Percentiles rank a stretch among this genome's conserved stretches.
These are phyloP conservation scores for Crithidia sp. DNA, from an alignment of 208 protist genomes.

Conservation along the genomic window DNA sequence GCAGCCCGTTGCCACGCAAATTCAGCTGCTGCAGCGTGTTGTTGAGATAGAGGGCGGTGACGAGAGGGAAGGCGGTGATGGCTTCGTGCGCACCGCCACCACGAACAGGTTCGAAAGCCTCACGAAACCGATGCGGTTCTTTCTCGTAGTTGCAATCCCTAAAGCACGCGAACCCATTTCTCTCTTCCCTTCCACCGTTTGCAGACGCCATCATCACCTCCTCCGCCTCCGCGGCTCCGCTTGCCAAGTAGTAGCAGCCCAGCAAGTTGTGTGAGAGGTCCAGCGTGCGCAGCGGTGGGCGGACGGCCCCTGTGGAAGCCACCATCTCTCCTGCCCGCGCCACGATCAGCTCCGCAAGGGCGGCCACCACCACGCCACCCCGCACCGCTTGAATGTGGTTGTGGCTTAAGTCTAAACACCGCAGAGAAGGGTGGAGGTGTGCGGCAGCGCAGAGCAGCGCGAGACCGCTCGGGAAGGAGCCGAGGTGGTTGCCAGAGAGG, in stretches of 20 bases:
- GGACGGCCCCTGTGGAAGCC: conserved; percentile 14
- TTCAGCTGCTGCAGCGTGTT: conserved; percentile 48
- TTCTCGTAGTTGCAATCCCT: background rate
- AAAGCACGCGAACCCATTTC: background rate
- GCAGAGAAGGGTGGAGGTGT: conserved; percentile 40
- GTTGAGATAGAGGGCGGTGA: conserved; percentile 65
- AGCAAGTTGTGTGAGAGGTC: conserved; percentile 40
- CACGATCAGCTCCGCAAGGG: conserved; percentile 62
- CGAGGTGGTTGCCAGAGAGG: conserved; percentile 59
- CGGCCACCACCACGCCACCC: conserved; percentile 26
- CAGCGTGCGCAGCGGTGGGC: conserved; percentile 17
- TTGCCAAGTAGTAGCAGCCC: conserved; percentile 20
- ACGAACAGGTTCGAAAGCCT: background rate
- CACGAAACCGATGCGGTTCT: background rate
- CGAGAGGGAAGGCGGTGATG: conserved; percentile 42
- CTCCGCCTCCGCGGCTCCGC: background rate
- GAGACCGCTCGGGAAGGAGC: conserved; percentile 29
- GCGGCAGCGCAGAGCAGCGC: conserved; percentile 39
- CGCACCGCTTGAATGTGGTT: conserved; percentile 52
- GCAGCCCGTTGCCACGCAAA: conserved; percentile 48
- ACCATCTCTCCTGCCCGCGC: background rate
- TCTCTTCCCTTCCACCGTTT: background rate
- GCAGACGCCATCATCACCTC: background rate
- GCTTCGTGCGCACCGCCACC: background rate
- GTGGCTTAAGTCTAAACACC: conserved; percentile 34